These are phyloP conservation scores for Curvularia sp. DNA, from an alignment of 2,329 filamentous ascomycete genomes.

Conservation along the genomic window DNA sequence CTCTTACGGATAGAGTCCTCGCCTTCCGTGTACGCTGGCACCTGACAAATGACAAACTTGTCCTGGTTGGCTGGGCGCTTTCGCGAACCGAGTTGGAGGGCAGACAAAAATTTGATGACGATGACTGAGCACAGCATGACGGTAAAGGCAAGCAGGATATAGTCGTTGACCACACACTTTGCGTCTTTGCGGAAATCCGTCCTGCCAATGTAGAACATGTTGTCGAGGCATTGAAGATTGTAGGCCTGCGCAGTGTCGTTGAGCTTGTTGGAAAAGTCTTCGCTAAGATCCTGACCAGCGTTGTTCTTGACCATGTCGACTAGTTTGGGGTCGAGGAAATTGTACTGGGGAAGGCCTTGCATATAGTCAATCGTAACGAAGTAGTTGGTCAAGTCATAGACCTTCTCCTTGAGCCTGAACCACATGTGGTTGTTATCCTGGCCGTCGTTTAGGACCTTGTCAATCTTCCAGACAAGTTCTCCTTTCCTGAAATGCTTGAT, in stretches of 20 bases:
- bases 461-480: slow-evolving; percentile 74
- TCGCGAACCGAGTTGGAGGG: slow-evolving; percentile 92
- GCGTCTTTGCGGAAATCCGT: slow-evolving; percentile 82
- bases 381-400: slow-evolving; percentile 94
- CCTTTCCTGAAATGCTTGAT: slow-evolving; percentile 91
- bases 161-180: slow-evolving; percentile 87
- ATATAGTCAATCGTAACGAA: slow-evolving; percentile 75
- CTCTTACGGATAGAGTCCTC: slow-evolving; percentile 94
- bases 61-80: slow-evolving; percentile 88
- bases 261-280: slow-evolving; percentile 65
- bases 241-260: slow-evolving; percentile 65
- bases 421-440: slow-evolving; percentile 73
- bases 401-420: slow-evolving; percentile 75
- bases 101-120: slow-evolving; percentile 86
- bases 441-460: slow-evolving; percentile 70
- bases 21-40: slow-evolving; percentile 96
- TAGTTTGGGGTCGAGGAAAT: slow-evolving; percentile 75
- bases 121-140: slow-evolving; percentile 83
- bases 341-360: slow-evolving; percentile 64
- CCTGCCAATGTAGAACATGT: slow-evolving; percentile 81
- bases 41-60: slow-evolving; percentile 98
- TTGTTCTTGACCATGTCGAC: slow-evolving; percentile 74
- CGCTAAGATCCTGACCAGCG: slow-evolving; percentile 79
- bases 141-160: slow-evolving; percentile 86
- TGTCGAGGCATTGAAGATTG: slow-evolving; percentile 80